These are phyloP conservation scores for Kwoniella sp. DNA, from an alignment of 768 basidiomycete species.

Conservation along the genomic window DNA sequence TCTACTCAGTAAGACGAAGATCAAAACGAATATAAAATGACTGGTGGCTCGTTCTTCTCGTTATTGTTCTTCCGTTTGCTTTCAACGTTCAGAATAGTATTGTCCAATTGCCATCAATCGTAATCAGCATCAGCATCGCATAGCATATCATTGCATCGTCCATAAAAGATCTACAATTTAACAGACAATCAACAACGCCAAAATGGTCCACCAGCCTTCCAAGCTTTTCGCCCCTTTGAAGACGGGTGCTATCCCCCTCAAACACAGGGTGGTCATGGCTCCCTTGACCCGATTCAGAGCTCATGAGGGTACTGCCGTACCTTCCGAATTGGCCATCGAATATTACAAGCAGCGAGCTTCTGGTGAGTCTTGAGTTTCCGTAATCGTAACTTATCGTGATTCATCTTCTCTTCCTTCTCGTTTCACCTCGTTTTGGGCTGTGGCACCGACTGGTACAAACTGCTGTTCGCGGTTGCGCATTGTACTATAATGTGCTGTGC, in stretches of 20 bases:
- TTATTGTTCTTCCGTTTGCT: no score
- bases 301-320: constrained; percentile 25
- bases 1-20: no score
- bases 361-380: constrained; percentile 1
- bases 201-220: constrained; percentile 11
- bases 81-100: no score
- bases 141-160: background rate
- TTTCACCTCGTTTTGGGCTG: no score
- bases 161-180: no score
- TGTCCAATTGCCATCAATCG: no score
- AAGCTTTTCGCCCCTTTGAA: constrained; percentile 25
- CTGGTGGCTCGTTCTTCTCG: no score
- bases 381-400: background rate
- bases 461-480: no score
- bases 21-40: no score
- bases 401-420: background rate
- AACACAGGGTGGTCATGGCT: constrained; percentile 44
- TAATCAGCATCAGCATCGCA: background rate
- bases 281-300: constrained; percentile 45
- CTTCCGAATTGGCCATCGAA: constrained; percentile 30
- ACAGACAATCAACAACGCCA: background rate
- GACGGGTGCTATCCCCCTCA: constrained; percentile 18
- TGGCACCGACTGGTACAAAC: no score
- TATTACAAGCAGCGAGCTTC: constrained; percentile 53
- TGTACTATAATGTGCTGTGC: no score